A percentile compares a stretch with the other conserved stretches of the same genome.
These are phyloP conservation scores for Pistacia vera DNA, from an alignment of 345 rosid genomes.

Conservation along the genomic window DNA sequence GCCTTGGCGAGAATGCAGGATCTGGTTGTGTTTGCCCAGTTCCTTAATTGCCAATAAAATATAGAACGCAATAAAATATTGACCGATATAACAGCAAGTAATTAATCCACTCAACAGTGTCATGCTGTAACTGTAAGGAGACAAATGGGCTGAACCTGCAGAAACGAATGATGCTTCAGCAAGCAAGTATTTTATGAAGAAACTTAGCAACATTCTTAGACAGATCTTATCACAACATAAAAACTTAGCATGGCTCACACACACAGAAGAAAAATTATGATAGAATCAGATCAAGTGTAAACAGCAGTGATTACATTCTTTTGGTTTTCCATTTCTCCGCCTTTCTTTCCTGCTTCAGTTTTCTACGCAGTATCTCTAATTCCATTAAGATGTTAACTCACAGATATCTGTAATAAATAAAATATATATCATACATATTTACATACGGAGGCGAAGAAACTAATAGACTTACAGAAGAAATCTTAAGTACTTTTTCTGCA, in stretches of 20 bases:
- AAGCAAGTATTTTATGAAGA: neutral
- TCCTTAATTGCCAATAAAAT: constrained; percentile 88
- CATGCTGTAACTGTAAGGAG: constrained; percentile 51
- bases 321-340: too few relatives aligned
- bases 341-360: too few relatives aligned
- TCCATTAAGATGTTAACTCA: too few relatives aligned
- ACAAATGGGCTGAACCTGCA: constrained; percentile 62
- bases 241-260: neutral
- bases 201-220: neutral
- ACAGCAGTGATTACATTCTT: too few relatives aligned
- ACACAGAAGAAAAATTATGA: too few relatives aligned
- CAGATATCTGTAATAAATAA: too few relatives aligned
- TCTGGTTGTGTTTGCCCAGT: constrained; percentile 84
- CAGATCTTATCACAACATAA: neutral
- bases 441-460: too few relatives aligned
- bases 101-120: constrained; percentile 77
- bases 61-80: constrained; percentile 76
- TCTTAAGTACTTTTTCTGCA: too few relatives aligned
- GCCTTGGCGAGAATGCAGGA: constrained; percentile 72
- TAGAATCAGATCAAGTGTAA: neutral
- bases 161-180: constrained; percentile 12
- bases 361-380: too few relatives aligned
- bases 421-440: too few relatives aligned
- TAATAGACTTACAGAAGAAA: too few relatives aligned
- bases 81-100: constrained; percentile 80